Conservation (phyloP, 169 alveolate species). For the Eimeria tenella region DNA sequence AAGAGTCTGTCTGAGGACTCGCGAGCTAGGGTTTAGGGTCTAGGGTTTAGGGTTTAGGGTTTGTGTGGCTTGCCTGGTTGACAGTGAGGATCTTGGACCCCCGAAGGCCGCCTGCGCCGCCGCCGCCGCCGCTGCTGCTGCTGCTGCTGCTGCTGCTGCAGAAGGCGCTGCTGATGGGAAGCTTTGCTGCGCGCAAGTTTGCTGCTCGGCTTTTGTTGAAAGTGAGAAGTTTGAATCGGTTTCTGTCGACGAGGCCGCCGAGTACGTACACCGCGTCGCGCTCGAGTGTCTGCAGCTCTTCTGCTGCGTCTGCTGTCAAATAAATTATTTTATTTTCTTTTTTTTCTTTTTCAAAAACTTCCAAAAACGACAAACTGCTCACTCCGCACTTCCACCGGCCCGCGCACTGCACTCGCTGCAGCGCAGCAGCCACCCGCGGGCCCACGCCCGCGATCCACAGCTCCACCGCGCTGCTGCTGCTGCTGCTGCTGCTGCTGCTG, state of each 20-base stretch:
- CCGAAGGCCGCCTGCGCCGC: slow-evolving; percentile 9
- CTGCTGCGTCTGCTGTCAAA: slow-evolving; percentile 68
- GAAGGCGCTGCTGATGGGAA: slow-evolving; percentile 80
- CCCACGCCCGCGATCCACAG: background rate
- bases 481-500: too few relatives aligned
- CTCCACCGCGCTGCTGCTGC: background rate
- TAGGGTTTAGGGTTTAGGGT: too few relatives aligned
- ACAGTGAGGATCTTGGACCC: slow-evolving; percentile 84
- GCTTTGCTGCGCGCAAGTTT: slow-evolving; percentile 80
- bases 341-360: background rate
- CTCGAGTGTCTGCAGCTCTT: slow-evolving; percentile 17
- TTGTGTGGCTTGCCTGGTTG: slow-evolving; percentile 34
- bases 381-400: slow-evolving; percentile 29
- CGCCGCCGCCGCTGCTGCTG: too few relatives aligned
- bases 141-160: too few relatives aligned
- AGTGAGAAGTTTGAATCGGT: slow-evolving; percentile 83
- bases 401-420: background rate
- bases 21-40: background rate
- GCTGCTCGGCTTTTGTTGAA: slow-evolving; percentile 72
- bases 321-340: background rate
- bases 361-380: background rate
- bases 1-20: too few relatives aligned
- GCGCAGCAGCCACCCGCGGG: background rate
- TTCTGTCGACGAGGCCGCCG: slow-evolving; percentile 87
- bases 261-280: slow-evolving; percentile 81